phyloP scores from a whole-genome alignment of 345 rosid species.

The Raphanus sativus region DNA sequence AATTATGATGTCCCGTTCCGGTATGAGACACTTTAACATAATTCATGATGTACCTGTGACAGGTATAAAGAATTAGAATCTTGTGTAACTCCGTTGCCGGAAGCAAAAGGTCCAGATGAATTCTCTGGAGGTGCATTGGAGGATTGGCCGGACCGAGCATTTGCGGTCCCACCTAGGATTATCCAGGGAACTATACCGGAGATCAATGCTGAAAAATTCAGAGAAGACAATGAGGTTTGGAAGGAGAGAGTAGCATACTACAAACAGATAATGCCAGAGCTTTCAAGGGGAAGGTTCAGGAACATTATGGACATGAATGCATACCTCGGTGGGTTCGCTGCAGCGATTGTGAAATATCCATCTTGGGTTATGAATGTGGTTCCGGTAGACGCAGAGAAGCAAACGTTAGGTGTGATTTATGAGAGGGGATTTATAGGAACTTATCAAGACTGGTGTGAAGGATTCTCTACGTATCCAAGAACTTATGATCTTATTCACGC shows the following conservation, averaged over 20 bases:
- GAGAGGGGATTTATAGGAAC: slow-evolving; percentile 87
- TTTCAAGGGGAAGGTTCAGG: slow-evolving; percentile 66
- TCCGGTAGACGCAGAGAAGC: slow-evolving; percentile 60
- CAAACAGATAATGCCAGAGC: slow-evolving; percentile 51
- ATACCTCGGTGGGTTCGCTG: slow-evolving; percentile 87
- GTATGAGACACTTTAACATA: neutral
- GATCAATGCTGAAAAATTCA: slow-evolving; percentile 55
- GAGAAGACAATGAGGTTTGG: slow-evolving; percentile 74
- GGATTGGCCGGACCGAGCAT: slow-evolving; percentile 88
- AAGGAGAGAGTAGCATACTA: slow-evolving; percentile 64
- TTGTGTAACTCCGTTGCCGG: slow-evolving; percentile 85
- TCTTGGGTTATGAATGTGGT: slow-evolving; percentile 97
- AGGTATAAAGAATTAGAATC: slow-evolving; percentile 84
- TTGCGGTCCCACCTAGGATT: slow-evolving; percentile 82
- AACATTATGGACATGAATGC: slow-evolving; percentile 99
- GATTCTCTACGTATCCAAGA: slow-evolving; percentile 95
- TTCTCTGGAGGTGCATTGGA: slow-evolving; percentile 79
- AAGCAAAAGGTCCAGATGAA: slow-evolving; percentile 64
- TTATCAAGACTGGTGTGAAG: slow-evolving; percentile 97
- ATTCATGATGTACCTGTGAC: neutral
- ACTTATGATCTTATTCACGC: slow-evolving; percentile 97
- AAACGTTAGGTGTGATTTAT: slow-evolving; percentile 75
- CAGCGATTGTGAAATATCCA: slow-evolving; percentile 63
- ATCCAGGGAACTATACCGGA: slow-evolving; percentile 64
- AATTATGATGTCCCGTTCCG: neutral